These are phyloP conservation scores for Diaporthe citriasiana DNA, from an alignment of 2,329 filamentous ascomycete genomes.

Conservation along the genomic window DNA sequence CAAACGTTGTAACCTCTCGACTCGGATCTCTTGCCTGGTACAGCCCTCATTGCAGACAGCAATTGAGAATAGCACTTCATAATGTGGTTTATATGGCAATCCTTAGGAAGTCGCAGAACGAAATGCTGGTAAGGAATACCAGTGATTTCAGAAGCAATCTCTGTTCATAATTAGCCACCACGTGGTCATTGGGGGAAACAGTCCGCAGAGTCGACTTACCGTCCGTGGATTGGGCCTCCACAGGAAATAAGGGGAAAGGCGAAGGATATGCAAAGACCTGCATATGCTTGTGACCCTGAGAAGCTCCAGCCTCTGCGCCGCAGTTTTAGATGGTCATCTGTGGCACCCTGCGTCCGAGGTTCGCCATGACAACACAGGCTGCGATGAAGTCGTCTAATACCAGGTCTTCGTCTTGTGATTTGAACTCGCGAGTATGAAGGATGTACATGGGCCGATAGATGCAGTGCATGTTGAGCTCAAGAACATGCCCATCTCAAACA, in stretches of 20 bases:
- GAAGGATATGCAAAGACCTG: background rate
- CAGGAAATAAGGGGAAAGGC: background rate
- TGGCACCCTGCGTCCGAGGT: background rate
- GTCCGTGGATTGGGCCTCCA: background rate
- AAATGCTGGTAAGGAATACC: background rate
- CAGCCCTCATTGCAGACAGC: background rate
- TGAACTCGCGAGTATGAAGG: background rate
- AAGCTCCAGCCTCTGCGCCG: background rate
- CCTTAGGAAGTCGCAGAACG: background rate
- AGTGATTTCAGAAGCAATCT: background rate
- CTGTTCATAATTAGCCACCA: background rate
- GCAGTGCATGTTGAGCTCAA: constrained; percentile 6
- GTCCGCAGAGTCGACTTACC: background rate
- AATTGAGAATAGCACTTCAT: background rate
- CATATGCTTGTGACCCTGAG: constrained; percentile 5
- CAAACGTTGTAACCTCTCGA: background rate
- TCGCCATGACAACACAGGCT: background rate
- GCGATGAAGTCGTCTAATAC: background rate
- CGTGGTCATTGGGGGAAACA: too few species aligned
- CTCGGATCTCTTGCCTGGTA: background rate
- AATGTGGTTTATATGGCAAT: background rate
- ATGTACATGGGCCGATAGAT: background rate
- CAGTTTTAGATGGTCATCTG: background rate
- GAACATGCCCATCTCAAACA: background rate
- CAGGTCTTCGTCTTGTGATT: background rate